Base-by-base conservation (phyloP, 768 basidiomycete species). In the Naganishia friedmannii region DNA sequence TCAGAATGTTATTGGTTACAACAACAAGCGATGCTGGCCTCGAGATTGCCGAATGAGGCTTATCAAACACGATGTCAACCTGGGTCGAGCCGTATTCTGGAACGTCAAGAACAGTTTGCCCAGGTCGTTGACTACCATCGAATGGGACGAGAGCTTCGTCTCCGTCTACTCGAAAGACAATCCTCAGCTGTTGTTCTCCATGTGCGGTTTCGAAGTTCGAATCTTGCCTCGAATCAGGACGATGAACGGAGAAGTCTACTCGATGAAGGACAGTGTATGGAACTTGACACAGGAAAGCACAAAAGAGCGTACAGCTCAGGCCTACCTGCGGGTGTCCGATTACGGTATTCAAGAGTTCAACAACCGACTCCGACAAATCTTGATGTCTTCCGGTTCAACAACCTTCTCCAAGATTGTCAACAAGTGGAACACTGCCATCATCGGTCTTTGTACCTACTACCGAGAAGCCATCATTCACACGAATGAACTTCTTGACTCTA, bases 11-110 rank as follows among this genome's bases (percentile, higher is more conserved):
- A 95, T 97, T 73, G 96, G 95, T 0, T 99, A 97, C 82, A 97
- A 97, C 84, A 98, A 97, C 85, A 96, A 95, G 82, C 89, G 93
- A 60, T 98, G 96, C 83, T 99, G 96, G 96, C 96, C 96, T 45
- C 87, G 94, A 74, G 96, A 99, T 82, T 99, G 96, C 81, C 89
- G 96, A 70, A 99, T 99, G 96, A 86, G 96, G 39, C 85, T 99
- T 69, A 95, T 96, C 85, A 99, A 99, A 83, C 96, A 99, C 81
- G 96, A 99, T 79, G 96, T 98, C 82, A 98, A 99, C 82, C 85
- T 99, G 54, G 96, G 95, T 26, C 87, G 96, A 72, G 96, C 96
- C 1, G 96, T 97, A 10, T 98, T 96, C 83, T 99, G 95, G 96
- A 98, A 99, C 78, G 92, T 98, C 81, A 96, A 97, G 83, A 93